Conservation (phyloP, 2,329 filamentous ascomycete species). For the Scedosporium aurantiacum region DNA sequence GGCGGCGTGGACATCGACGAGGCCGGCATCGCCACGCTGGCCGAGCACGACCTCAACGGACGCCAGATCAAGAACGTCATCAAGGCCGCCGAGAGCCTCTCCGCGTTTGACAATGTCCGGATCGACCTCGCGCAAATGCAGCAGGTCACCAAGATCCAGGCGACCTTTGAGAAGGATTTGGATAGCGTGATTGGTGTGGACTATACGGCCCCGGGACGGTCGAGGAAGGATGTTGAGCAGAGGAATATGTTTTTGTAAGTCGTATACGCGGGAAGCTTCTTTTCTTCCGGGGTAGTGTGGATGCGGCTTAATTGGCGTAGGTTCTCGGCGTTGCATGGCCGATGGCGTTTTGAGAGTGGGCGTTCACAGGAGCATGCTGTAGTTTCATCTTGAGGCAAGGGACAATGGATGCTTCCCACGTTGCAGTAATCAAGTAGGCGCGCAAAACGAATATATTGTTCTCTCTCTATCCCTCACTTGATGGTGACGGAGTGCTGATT, state of each 20-base stretch:
- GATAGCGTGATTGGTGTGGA: constrained; percentile 58
- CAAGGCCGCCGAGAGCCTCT: constrained; percentile 70
- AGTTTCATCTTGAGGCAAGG: too few species aligned
- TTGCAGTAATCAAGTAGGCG: too few species aligned
- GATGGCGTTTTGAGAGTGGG: too few species aligned
- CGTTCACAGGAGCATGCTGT: too few species aligned
- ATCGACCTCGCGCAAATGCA: constrained; percentile 71
- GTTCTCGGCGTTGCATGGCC: not conserved
- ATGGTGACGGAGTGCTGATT: too few species aligned
- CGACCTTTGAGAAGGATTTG: constrained; percentile 73
- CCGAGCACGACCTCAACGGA: constrained; percentile 52
- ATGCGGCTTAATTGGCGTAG: not conserved
- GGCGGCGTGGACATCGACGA: constrained; percentile 50
- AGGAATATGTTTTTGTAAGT: not conserved
- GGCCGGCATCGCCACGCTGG: constrained; percentile 53
- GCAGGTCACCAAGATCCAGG: constrained; percentile 70
- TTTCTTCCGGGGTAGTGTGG: not conserved
- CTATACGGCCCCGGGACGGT: not conserved
- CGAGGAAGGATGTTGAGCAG: not conserved
- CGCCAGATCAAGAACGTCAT: constrained; percentile 68
- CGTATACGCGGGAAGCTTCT: not conserved
- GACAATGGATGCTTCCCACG: too few species aligned
- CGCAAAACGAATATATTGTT: too few species aligned
- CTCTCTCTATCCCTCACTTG: too few species aligned
- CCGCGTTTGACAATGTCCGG: constrained; percentile 59